Evolutionary conservation across 306 rosid species (phyloP).

Genomic region (Rubus idaeus): DNA sequence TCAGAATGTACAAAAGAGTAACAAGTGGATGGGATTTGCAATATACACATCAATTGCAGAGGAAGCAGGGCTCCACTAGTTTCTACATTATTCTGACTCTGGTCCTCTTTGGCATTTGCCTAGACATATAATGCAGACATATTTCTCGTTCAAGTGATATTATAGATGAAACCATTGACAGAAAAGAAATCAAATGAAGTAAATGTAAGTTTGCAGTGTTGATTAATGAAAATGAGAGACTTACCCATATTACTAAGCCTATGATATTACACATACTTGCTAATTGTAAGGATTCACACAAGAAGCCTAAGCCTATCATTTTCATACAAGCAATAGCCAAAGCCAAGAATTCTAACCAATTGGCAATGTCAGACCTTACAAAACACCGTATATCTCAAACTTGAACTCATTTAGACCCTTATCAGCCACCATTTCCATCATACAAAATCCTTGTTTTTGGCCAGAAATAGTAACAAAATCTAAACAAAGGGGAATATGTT

Average conservation of each 20-base stretch:
- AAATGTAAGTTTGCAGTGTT: no score
- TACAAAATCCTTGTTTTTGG: neutral
- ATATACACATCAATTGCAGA: no score
- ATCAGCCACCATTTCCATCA: neutral
- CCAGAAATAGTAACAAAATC: neutral
- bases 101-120: constrained; percentile 47
- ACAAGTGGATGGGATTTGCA: no score
- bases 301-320: no score
- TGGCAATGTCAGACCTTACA: neutral
- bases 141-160: no score
- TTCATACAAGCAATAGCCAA: no score
- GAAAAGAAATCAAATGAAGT: neutral
- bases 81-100: constrained; percentile 20
- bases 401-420: neutral
- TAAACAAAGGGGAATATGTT: neutral
- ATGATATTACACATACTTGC: neutral
- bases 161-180: neutral
- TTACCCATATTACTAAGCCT: no score
- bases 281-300: neutral
- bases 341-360: neutral
- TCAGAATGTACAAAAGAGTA: neutral
- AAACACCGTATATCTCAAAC: neutral
- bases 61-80: constrained; percentile 31
- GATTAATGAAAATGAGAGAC: no score
- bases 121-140: constrained; percentile 1